Evolutionary conservation across 768 basidiomycete species (phyloP).

Genomic region (Hemileccinum impolitum): DNA sequence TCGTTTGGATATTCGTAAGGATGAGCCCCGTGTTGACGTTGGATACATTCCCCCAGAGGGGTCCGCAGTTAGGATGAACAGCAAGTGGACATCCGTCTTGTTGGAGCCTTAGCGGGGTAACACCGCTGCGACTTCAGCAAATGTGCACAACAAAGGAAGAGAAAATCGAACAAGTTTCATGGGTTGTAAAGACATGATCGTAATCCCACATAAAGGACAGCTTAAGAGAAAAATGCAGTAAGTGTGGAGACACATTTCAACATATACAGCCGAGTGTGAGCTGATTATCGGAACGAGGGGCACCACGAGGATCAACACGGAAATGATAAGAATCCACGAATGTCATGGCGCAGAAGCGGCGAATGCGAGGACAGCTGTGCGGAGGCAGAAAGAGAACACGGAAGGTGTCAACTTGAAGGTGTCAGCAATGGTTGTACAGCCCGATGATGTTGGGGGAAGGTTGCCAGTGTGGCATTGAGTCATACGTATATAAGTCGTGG

Average conservation of each 20-base stretch:
- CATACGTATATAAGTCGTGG: too few species aligned
- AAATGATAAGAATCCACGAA: background rate
- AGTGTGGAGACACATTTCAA: background rate
- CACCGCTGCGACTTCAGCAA: conserved; percentile 7
- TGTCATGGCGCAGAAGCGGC: too few species aligned
- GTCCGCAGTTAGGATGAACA: conserved; percentile 43
- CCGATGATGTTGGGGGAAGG: too few species aligned
- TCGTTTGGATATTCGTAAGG: conserved; percentile 37
- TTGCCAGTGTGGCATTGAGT: too few species aligned
- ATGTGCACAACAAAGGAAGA: background rate
- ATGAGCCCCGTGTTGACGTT: conserved; percentile 49
- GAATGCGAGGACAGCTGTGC: too few species aligned
- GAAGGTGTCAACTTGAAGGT: too few species aligned
- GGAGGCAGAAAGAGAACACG: too few species aligned
- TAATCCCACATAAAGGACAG: background rate
- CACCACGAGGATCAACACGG: background rate
- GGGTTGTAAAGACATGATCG: background rate
- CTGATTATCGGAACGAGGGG: background rate
- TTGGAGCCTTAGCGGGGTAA: conserved; percentile 12
- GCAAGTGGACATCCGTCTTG: conserved; percentile 36
- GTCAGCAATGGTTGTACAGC: too few species aligned
- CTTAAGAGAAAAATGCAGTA: background rate
- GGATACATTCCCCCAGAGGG: conserved; percentile 36
- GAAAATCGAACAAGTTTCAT: background rate
- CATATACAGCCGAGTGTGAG: background rate